phyloP scores from a whole-genome alignment of 208 protist genomes.

The Tritrichomonas musculus region DNA sequence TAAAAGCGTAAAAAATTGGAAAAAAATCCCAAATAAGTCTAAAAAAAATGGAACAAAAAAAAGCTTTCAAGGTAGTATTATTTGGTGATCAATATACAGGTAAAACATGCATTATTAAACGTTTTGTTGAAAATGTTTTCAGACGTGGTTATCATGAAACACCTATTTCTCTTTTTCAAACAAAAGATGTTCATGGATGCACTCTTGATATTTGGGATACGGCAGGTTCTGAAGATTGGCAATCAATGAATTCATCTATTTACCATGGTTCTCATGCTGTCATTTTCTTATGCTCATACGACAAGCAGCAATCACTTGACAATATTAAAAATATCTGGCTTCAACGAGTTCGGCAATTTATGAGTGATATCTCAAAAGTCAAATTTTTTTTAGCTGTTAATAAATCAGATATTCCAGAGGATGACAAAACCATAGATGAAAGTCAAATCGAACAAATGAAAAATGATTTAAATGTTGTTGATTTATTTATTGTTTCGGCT shows the following conservation, averaged over 20 bases:
- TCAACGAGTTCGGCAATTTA: background rate
- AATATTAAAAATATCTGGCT: background rate
- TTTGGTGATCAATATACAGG: background rate
- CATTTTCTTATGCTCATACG: background rate
- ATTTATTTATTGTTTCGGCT: background rate
- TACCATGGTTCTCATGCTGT: background rate
- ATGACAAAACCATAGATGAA: background rate
- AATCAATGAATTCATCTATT: background rate
- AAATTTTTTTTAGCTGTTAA: background rate
- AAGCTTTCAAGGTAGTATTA: background rate
- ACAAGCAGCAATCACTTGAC: background rate
- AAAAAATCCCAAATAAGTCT: too few species aligned
- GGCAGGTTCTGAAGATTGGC: background rate
- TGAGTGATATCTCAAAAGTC: background rate
- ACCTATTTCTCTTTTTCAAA: background rate
- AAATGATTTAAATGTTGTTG: background rate
- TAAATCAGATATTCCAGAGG: background rate
- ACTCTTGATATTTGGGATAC: background rate
- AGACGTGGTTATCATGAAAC: background rate
- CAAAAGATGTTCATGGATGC: background rate
- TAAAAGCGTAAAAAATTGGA: too few species aligned
- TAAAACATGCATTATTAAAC: background rate
- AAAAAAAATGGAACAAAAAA: too few species aligned
- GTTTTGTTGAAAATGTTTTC: background rate
- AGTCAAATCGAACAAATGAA: background rate